Evolutionary conservation across 1,139 yeast species (phyloP), one percentile per base, ranked within the genome.

Genomic region (Saccharomyces uvarum): DNA sequence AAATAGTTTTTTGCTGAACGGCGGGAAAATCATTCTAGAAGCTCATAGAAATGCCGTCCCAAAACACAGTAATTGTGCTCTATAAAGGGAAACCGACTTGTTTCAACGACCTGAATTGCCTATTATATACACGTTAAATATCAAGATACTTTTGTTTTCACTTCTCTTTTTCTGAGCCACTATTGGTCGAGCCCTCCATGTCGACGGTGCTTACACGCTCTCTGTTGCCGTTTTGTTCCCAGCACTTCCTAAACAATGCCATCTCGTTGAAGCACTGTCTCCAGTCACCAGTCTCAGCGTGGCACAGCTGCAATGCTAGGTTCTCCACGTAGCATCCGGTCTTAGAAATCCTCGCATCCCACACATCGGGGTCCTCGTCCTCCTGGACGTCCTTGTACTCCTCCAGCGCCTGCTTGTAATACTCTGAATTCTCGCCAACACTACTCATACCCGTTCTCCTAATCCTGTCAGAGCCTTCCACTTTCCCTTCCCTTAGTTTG

Each of bases 221-320:
- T 28, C 62, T 59, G 50, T 67, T 67, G 9, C 71, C 70, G 53
- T 67, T 52, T 27, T 51, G 24, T 42, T 60, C 60, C 69, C 72
- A 63, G 60, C 74, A 63, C 44, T 62, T 52, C 51, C 60, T 59
- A 50, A 69, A 68, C 50, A 59, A 50, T 5, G 58, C 58, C 68
- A 77, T 79, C 61, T 86, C 91, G 31, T 74, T 71, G 2, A 79
- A 61, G 61, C 95, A 86, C 66, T 82, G 73, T 59, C 95, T 73
- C 95, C 95, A 86, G 67, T 86, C 95, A 3, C 85, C 84, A 0
- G 82, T 84, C 60, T 86, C 93, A 6, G 91, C 90, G 66, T 85
- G 91, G 60, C 95, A 86, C 31, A 86, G 69, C 60, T 83, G 89
- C 28, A 86, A 71, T 38, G 77, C 79, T 60, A 84, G 68, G 63